Conservation (phyloP, 352 stramenopile genomes). For the Phytophthora boehmeriae region DNA sequence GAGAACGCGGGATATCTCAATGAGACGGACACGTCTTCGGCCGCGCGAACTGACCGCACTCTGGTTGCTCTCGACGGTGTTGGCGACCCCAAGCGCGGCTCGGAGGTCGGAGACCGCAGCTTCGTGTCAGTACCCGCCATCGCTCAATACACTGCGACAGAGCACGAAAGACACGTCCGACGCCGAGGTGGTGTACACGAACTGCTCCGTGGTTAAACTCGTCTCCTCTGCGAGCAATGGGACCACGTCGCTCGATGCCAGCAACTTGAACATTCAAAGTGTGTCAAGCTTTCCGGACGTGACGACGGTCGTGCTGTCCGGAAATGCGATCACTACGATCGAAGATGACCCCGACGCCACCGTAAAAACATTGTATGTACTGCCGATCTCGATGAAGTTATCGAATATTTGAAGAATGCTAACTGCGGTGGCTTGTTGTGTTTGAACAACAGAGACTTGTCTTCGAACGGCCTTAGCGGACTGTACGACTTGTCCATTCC, state of each 20-base stretch:
- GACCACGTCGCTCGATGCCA: conserved; percentile 32
- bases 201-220: conserved; percentile 36
- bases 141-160: conserved; percentile 25
- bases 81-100: conserved; percentile 4
- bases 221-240: conserved; percentile 30
- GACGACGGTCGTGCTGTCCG: conserved; percentile 27
- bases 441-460: conserved; percentile 30
- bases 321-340: conserved; percentile 37
- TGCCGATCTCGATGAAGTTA: conserved; percentile 7
- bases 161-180: conserved; percentile 14
- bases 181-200: conserved; percentile 38
- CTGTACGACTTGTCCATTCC: conserved; percentile 35
- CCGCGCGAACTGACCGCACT: conserved; percentile 9
- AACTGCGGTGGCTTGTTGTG: not conserved
- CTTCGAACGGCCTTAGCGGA: conserved; percentile 30
- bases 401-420: not conserved
- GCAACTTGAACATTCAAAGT: conserved; percentile 29
- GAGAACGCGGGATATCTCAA: conserved; percentile 8
- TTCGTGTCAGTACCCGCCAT: conserved; percentile 29
- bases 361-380: conserved; percentile 39
- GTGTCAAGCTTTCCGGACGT: conserved; percentile 39
- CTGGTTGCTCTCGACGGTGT: conserved; percentile 9
- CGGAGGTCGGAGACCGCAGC: conserved; percentile 8
- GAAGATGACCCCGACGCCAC: conserved; percentile 27
- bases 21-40: conserved; percentile 28